Evolutionary conservation across 306 rosid genomes (phyloP), one percentile per base, ranked within the genome.

Genomic region (Cicer arietinum): DNA sequence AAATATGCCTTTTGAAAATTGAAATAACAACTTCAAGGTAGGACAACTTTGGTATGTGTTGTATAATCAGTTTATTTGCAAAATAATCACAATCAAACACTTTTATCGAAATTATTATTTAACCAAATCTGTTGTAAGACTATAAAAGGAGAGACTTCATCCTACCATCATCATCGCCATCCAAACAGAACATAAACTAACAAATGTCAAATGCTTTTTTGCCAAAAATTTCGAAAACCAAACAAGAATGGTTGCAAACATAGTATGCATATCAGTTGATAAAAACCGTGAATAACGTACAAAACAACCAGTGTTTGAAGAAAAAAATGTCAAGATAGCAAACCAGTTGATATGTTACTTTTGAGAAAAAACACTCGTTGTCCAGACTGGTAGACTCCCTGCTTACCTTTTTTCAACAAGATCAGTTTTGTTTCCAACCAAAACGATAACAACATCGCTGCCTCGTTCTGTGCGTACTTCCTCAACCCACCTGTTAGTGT

Each of bases 391-490:
- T 60, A n/a, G 40, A 66, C 11, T 30, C 43, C 61, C 37, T 65
- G 57, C 92, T 84, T 81, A 90, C 98, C 98, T 90, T 84, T 94
- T 94, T 14, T 94, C 98, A 62, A 94, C 97, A 62, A 94, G 98
- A 88, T 94, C 97, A 16, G 97, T 93, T 88, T 93, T 91, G 92
- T 93, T 91, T 73, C 98, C 98, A 17, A 93, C 98, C 79, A 93
- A 91, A 63, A 94, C 96, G 64, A 94, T 94, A 53, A 94, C 85
- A 77, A 94, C 98, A 87, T 94, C 98, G 69, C 88, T 83, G 46
- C 97, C 98, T 41, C 98, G 87, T 76, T 94, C 98, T 45, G 92
- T 86, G 2, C 94, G 92, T 37, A 94, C 97, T 85, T 94, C 98
- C 88, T 94, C 98, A 17, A 94, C 86, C 97, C 97, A 91, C 89